Evolutionary conservation across 2,329 filamentous ascomycete species (phyloP).

Genomic region (Colletotrichum sublineola): DNA sequence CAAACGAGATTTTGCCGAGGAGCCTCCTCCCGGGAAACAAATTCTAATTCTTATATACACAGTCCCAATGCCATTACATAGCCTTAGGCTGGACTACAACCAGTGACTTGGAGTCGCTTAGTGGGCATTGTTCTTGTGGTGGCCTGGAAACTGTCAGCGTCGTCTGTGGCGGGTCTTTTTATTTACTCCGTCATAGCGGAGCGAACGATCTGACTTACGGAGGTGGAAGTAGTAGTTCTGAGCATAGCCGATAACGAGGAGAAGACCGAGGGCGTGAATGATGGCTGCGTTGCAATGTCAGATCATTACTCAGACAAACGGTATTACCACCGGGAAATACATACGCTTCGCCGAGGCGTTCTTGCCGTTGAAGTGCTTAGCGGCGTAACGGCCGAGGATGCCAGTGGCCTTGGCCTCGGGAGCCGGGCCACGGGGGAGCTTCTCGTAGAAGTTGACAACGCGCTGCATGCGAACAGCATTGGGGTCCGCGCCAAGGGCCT

Average conservation of each 20-base stretch:
- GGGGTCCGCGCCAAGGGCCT: conserved; percentile 95
- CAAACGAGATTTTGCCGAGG: conserved; percentile 36
- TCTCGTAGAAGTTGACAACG: conserved; percentile 98
- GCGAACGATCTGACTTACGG: conserved; percentile 72
- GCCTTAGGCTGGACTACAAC: conserved; percentile 35
- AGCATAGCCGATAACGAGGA: conserved; percentile 89
- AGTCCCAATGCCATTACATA: conserved; percentile 42
- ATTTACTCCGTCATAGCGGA: not conserved
- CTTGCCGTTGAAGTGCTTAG: conserved; percentile 89
- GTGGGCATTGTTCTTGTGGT: conserved; percentile 99
- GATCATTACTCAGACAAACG: not conserved
- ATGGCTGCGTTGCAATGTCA: conserved; percentile 71
- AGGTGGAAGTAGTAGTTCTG: conserved; percentile 99
- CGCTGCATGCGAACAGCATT: conserved; percentile 98
- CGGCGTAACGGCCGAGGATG: conserved; percentile 89
- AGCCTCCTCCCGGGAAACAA: conserved; percentile 35
- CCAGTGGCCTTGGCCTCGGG: conserved; percentile 87
- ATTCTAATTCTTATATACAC: conserved; percentile 45
- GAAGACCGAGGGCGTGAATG: conserved; percentile 83
- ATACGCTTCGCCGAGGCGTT: conserved; percentile 90
- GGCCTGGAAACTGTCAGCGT: conserved; percentile 69
- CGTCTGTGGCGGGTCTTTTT: conserved; percentile 43
- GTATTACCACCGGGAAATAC: conserved; percentile 53
- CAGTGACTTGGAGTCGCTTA: conserved; percentile 62
- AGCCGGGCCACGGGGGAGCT: conserved; percentile 92